These are phyloP conservation scores for Urochloa ruziziensis DNA, from an alignment of 176 grass and related monocot species.

Conservation along the genomic window DNA sequence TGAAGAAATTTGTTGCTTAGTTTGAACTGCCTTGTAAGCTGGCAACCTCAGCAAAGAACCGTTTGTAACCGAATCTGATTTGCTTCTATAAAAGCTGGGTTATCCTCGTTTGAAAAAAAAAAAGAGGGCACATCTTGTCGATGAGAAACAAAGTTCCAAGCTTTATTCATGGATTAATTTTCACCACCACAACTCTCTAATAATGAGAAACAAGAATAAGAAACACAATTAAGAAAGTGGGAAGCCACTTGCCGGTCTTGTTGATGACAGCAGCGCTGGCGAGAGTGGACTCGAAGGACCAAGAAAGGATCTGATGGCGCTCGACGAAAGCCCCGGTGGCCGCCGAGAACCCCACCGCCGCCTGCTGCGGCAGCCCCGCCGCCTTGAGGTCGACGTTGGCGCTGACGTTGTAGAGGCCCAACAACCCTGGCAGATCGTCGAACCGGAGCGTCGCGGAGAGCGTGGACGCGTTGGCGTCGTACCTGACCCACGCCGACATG, in stretches of 20 bases:
- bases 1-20: too few species aligned
- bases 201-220: too few species aligned
- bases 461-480: neutral
- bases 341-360: conserved; percentile 1
- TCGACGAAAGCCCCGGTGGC: neutral
- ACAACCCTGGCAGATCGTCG: neutral
- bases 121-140: too few species aligned
- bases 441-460: neutral
- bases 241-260: neutral
- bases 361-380: neutral
- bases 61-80: too few species aligned
- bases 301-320: conserved; percentile 16
- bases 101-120: too few species aligned
- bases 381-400: neutral
- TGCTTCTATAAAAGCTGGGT: too few species aligned
- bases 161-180: too few species aligned
- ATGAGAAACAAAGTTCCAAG: too few species aligned
- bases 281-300: conserved; percentile 9
- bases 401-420: neutral
- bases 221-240: neutral
- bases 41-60: too few species aligned
- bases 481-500: conserved; percentile 32
- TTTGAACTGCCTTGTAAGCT: too few species aligned
- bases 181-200: too few species aligned
- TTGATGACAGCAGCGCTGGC: neutral